Evolutionary conservation across 2,329 filamentous ascomycete genomes (phyloP).

Genomic region (Coleophoma eucalyptorum): DNA sequence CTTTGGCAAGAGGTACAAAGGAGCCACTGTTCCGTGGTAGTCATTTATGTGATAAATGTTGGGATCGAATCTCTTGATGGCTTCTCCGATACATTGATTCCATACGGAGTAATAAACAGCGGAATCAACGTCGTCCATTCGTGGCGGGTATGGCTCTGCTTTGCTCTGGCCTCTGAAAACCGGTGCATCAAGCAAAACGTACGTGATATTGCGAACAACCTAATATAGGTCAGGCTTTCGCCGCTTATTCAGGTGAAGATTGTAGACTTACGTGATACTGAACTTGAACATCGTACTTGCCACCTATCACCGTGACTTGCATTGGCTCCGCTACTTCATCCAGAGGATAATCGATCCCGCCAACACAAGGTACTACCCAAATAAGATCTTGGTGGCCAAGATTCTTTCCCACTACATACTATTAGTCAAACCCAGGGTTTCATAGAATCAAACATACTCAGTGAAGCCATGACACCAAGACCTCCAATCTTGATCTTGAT

Average conservation of each 20-base stretch:
- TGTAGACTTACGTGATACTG: slow-evolving; percentile 50
- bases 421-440: not conserved
- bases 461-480: slow-evolving; percentile 65
- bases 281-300: slow-evolving; percentile 56
- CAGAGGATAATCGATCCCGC: slow-evolving; percentile 59
- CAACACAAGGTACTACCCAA: slow-evolving; percentile 61
- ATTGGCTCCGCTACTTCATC: slow-evolving; percentile 58
- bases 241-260: no score
- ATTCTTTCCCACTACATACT: slow-evolving; percentile 50
- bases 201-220: slow-evolving; percentile 58
- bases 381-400: slow-evolving; percentile 62
- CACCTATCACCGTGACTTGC: slow-evolving; percentile 56
- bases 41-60: slow-evolving; percentile 67
- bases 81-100: slow-evolving; percentile 66
- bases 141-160: slow-evolving; percentile 59
- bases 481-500: slow-evolving; percentile 72
- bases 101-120: slow-evolving; percentile 68
- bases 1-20: slow-evolving; percentile 57
- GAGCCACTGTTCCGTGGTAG: slow-evolving; percentile 60
- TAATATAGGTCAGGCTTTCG: not conserved
- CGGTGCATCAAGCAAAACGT: slow-evolving; percentile 54
- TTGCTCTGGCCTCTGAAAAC: slow-evolving; percentile 63
- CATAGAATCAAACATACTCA: slow-evolving; percentile 32
- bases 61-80: slow-evolving; percentile 57
- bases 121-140: slow-evolving; percentile 67